These are phyloP conservation scores for Myrica gale DNA, from an alignment of 306 rosid species.

Conservation along the genomic window DNA sequence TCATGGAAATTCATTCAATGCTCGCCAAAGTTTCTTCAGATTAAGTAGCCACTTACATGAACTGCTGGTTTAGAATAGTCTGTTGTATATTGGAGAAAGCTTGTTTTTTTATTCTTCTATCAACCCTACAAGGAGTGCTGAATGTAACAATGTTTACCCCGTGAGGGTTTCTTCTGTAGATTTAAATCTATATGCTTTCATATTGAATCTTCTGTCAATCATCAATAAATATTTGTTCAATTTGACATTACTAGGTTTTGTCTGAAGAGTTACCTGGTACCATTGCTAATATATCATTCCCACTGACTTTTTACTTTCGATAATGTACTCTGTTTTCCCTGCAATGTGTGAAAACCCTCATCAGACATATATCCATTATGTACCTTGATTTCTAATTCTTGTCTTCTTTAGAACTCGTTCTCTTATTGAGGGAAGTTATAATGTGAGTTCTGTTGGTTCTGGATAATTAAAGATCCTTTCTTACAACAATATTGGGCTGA, in stretches of 20 bases:
- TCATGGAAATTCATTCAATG: background rate
- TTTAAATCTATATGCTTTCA: too few species aligned
- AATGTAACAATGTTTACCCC: background rate
- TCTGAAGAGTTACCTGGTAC: conserved; percentile 73
- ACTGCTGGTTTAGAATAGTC: background rate
- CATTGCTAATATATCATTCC: conserved; percentile 74
- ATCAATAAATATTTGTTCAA: background rate
- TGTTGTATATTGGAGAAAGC: background rate
- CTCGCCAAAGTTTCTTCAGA: background rate
- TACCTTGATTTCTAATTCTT: background rate
- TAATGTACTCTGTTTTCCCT: too few species aligned
- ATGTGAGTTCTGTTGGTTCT: background rate
- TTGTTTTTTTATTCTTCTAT: background rate
- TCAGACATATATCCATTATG: too few species aligned
- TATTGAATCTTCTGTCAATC: background rate
- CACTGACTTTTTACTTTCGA: too few species aligned
- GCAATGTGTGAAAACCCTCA: too few species aligned
- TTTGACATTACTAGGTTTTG: conserved; percentile 55
- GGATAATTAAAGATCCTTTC: background rate
- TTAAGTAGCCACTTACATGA: background rate
- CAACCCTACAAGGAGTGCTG: background rate
- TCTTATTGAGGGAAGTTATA: background rate
- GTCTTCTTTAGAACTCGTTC: conserved; percentile 1
- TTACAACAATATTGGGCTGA: background rate
- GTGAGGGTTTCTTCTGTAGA: background rate